Conservation (phyloP, 2,329 filamentous ascomycete species). For the Aspergillus quadricinctus region DNA sequence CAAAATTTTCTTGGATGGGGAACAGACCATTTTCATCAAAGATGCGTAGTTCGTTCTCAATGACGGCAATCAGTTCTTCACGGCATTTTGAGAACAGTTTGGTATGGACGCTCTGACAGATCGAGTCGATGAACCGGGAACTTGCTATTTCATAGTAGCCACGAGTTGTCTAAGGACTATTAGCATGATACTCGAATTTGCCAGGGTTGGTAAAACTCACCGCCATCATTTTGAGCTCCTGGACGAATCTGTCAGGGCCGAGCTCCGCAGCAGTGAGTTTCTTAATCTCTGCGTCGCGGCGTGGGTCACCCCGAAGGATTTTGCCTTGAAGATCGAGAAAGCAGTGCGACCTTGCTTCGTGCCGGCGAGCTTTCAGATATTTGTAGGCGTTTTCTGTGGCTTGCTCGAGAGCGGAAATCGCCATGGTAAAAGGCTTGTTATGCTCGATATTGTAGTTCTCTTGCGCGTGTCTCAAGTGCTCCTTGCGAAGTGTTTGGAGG, state of each 20-base stretch:
- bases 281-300: conserved; percentile 16
- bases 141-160: conserved; percentile 40
- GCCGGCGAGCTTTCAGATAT: conserved; percentile 15
- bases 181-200: conserved; percentile 8
- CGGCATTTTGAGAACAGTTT: conserved; percentile 35
- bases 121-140: conserved; percentile 35
- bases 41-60: conserved; percentile 29
- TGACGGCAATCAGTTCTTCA: conserved; percentile 24
- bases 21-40: conserved; percentile 28
- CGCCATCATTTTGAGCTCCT: conserved; percentile 41
- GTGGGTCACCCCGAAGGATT: conserved; percentile 16
- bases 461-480: conserved; percentile 42
- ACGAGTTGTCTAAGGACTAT: conserved; percentile 23
- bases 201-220: conserved; percentile 22
- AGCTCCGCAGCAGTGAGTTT: conserved; percentile 25
- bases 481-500: conserved; percentile 39
- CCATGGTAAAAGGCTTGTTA: conserved; percentile 54
- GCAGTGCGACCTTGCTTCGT: conserved; percentile 11
- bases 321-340: conserved; percentile 13
- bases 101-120: conserved; percentile 34
- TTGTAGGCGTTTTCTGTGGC: conserved; percentile 12
- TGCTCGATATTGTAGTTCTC: conserved; percentile 53
- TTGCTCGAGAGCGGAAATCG: conserved; percentile 19
- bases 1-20: neutral
- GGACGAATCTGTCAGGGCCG: conserved; percentile 29